Evolutionary conservation across 163 green algal genomes (phyloP).

Genomic region (Coccomyxa subellipsoidea): DNA sequence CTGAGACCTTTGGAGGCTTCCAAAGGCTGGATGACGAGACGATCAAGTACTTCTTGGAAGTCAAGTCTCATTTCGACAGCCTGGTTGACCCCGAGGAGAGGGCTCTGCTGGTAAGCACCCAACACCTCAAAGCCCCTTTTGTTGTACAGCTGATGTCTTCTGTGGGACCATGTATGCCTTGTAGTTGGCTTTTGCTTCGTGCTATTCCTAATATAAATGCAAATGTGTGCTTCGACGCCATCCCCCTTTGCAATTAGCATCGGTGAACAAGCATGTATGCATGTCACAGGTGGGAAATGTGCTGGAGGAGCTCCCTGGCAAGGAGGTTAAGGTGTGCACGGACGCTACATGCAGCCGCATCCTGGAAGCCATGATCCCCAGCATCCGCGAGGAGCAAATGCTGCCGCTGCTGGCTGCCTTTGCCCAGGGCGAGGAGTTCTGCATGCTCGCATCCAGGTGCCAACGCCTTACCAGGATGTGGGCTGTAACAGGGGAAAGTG

Average conservation of each 20-base stretch:
- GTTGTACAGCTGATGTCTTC: too few species aligned
- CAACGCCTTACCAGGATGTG: not conserved
- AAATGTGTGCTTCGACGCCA: too few species aligned
- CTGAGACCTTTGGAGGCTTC: constrained; percentile 20
- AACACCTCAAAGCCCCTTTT: not conserved
- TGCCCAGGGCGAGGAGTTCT: constrained; percentile 45
- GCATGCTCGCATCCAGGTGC: constrained; percentile 57
- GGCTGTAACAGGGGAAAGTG: too few species aligned
- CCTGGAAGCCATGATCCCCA: constrained; percentile 64
- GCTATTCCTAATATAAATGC: too few species aligned
- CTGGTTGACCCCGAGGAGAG: constrained; percentile 63
- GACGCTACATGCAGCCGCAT: constrained; percentile 60
- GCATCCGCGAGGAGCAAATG: constrained; percentile 36
- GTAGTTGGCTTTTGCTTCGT: too few species aligned
- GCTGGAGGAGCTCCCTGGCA: constrained; percentile 52
- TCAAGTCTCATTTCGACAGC: constrained; percentile 47
- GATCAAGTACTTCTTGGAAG: constrained; percentile 46
- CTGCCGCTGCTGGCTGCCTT: constrained; percentile 44
- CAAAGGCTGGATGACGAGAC: constrained; percentile 46
- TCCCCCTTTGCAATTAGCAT: too few species aligned
- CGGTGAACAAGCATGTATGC: too few species aligned
- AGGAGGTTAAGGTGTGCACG: constrained; percentile 33
- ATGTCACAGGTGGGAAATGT: constrained; percentile 38
- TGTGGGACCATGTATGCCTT: not conserved
- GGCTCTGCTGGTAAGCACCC: constrained; percentile 46